Base-by-base conservation (phyloP, 2,329 filamentous ascomycete species). In the Mycogone perniciosa region DNA sequence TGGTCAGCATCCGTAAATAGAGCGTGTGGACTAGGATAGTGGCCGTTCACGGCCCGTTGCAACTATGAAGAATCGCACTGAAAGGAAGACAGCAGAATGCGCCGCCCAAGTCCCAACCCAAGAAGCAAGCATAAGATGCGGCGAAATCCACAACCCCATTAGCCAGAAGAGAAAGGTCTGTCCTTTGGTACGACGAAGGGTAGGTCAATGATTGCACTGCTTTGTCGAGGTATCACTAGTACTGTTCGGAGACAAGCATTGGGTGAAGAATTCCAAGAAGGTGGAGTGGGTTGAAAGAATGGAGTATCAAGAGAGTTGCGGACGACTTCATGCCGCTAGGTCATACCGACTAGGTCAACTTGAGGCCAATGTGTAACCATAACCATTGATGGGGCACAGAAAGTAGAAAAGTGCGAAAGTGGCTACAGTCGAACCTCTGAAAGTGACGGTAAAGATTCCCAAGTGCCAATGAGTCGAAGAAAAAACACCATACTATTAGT, bases 401-500 rank as follows among this genome's bases (percentile, higher is more conserved):
- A 35, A 35, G 11, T 8, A 35, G 11, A 35, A 35, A 35, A 35
- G 11, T 8, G 11, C 7, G 11, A 35, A 35, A 35, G 7, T 11
- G 7, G 33, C 11, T 11, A 11, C 33, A 11, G 33, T 35, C 33
- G 7, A 35, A 11, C 7, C 33, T 35, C 11, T 11, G 11, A 35
- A 35, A 8, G 33, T 7, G 2, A 35, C 33, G 20, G 20, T 20
- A 20, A 20, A 20, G 20, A 20, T 20, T 35, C 33, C 7, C 11
- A 35, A 35, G 11, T 3, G 46, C 31, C 9, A 31, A 20, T 20
- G 31, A 8, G 9, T 29, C 39, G 40, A 30, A 44, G 8, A 30
- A 37, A 45, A 40, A 30, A 33, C 26, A 46, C 27, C 41, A 49
- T 20, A 34, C 39, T 44, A 42, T 48, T 41, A 26, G 44, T 39